Evolutionary conservation across 495 filamentous ascomycete genomes (phyloP), one percentile per base, ranked within the genome.

Genomic region (Parathielavia appendiculata): DNA sequence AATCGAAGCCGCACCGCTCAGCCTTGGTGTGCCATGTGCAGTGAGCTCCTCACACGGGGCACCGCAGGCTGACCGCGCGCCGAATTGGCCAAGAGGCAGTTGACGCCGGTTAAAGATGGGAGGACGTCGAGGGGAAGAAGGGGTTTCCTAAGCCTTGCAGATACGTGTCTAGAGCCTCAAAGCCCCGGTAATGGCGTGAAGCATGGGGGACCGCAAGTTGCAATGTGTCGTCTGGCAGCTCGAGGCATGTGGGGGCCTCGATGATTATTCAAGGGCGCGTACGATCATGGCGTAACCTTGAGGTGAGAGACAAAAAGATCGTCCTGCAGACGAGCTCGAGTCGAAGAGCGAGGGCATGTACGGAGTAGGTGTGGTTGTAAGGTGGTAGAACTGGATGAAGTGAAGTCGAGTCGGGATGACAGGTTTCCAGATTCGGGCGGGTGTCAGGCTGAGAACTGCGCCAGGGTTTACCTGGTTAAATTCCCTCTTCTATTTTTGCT

Each of bases 11-110:
- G 16, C 1, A 20, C 34, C 44, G 41, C 20, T 52, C 50, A 45
- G 30, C 41, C 52, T 54, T 54, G 57, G 57, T 56, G 58, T 49
- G 23, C 26, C 46, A 41, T 54, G 48, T 38, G 48, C 12, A 52
- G 22, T 20, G 51, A 46, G 46, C 50, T n/a, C n/a, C n/a, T n/a
- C 35, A 46, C 50, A 52, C 35, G 12, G 36, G 35, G 34, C 50
- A 5, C 22, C 5, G 12, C 35, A n/a, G 50, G 50, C 50, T 52
- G 50, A 52, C 50, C 19, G n/a, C 48, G 36, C 12, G n/a, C 6
- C 13, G 14, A n/a, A 16, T 41, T 4, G 39, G 39, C n/a, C 14
- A n/a, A 30, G 14, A 17, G 39, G 13, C 13, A 16, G 14, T 14
- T 4, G 39, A 16, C 14, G 39, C 14, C 16, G 39, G 14, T 1